Evolutionary conservation across 1,284 basidiomycete species (phyloP).

Genomic region (Fomitopsis pinicola): DNA sequence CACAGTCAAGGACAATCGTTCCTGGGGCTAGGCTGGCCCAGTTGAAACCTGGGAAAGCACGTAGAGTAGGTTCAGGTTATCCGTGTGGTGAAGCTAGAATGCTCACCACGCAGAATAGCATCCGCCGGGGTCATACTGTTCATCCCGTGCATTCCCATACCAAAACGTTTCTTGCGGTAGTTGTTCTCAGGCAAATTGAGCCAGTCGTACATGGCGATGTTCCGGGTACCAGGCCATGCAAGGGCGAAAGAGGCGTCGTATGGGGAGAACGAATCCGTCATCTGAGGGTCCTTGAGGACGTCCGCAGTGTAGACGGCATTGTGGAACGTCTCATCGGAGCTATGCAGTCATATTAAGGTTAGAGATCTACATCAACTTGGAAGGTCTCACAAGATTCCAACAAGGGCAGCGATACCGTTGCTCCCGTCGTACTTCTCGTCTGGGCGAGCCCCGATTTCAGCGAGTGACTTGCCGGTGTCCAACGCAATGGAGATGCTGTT

Average conservation of each 20-base stretch:
- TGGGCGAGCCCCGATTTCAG: slow-evolving; percentile 10
- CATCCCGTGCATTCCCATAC: slow-evolving; percentile 22
- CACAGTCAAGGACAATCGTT: slow-evolving; percentile 20
- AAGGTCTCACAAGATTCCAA: slow-evolving; percentile 19
- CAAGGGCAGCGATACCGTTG: slow-evolving; percentile 18
- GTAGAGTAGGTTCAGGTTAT: too few relatives aligned
- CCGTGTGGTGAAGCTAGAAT: too few relatives aligned
- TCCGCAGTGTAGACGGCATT: slow-evolving; percentile 23
- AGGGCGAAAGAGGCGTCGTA: slow-evolving; percentile 21
- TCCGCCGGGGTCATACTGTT: slow-evolving; percentile 19
- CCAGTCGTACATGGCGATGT: slow-evolving; percentile 21
- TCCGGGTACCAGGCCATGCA: slow-evolving; percentile 19
- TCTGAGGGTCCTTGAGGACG: slow-evolving; percentile 19
- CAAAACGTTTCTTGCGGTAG: slow-evolving; percentile 17
- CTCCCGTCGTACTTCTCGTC: slow-evolving; percentile 24
- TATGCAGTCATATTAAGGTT: slow-evolving; percentile 2
- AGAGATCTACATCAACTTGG: neutral
- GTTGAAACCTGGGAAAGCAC: slow-evolving; percentile 6
- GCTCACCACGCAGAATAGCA: slow-evolving; percentile 17
- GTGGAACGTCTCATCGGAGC: slow-evolving; percentile 23
- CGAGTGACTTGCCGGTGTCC: slow-evolving; percentile 23
- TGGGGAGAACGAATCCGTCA: slow-evolving; percentile 14
- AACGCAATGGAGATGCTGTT: slow-evolving; percentile 25
- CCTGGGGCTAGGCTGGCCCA: slow-evolving; percentile 12
- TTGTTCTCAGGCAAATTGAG: slow-evolving; percentile 22